phyloP scores from a whole-genome alignment of 352 stramenopile species.

The Pythium pyrilobum region DNA sequence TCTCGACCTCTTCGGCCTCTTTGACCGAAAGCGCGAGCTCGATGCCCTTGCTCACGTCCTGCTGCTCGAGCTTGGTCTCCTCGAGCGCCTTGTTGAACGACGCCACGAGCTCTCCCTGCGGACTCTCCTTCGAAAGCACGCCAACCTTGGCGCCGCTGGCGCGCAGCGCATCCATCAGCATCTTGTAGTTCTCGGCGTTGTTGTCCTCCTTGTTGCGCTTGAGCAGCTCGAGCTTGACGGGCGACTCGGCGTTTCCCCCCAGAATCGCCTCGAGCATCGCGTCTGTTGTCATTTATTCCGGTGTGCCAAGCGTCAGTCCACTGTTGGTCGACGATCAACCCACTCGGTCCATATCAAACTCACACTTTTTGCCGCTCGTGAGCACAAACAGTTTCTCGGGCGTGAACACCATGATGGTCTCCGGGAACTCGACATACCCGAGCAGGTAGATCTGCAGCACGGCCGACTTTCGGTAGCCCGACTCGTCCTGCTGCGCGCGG shows the following conservation, averaged over 20 bases:
- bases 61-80: constrained; percentile 60
- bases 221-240: constrained; percentile 75
- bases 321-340: not conserved
- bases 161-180: constrained; percentile 65
- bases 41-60: constrained; percentile 85
- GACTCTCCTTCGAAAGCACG: constrained; percentile 83
- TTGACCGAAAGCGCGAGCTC: constrained; percentile 84
- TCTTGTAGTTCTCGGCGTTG: constrained; percentile 76
- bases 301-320: not conserved
- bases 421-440: constrained; percentile 89
- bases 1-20: constrained; percentile 79
- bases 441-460: constrained; percentile 90
- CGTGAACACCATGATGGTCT: constrained; percentile 91
- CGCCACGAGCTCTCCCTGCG: constrained; percentile 78
- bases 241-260: constrained; percentile 47
- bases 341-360: not conserved
- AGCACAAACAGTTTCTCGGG: constrained; percentile 78
- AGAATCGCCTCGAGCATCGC: constrained; percentile 79
- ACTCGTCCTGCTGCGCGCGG: constrained; percentile 78
- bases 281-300: constrained; percentile 17
- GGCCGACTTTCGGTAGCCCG: constrained; percentile 85
- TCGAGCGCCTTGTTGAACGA: constrained; percentile 79
- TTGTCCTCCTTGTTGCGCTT: constrained; percentile 81
- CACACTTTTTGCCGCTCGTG: constrained; percentile 87
- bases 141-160: constrained; percentile 65